These are phyloP conservation scores for Linum trigynum DNA, from an alignment of 345 rosid species.

Conservation along the genomic window DNA sequence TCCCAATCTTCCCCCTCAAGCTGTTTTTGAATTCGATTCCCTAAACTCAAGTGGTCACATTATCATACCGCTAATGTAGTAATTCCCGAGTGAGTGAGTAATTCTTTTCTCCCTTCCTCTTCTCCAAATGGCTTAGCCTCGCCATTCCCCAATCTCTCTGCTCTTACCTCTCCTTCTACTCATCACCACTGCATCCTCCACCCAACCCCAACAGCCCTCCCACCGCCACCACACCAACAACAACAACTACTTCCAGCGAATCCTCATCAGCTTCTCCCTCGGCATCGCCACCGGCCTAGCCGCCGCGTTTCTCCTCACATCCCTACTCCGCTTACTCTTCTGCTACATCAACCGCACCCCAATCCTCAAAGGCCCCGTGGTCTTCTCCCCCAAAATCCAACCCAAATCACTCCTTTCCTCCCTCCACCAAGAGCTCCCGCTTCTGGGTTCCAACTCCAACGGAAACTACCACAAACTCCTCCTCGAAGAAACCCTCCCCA, in stretches of 20 bases:
- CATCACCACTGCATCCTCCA: slow-evolving; percentile 28
- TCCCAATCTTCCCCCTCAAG: too few species aligned
- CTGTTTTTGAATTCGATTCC: too few species aligned
- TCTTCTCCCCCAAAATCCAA: slow-evolving; percentile 69
- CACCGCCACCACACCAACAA: slow-evolving; percentile 28
- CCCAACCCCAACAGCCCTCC: slow-evolving; percentile 30
- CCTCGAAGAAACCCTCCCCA: slow-evolving; percentile 64
- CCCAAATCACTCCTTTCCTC: slow-evolving; percentile 65
- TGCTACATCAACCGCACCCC: slow-evolving; percentile 68
- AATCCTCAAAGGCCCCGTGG: slow-evolving; percentile 84
- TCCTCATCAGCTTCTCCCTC: slow-evolving; percentile 41
- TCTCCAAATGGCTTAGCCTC: slow-evolving; percentile 14
- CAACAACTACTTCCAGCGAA: slow-evolving; percentile 34
- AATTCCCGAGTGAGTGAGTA: slow-evolving; percentile 22
- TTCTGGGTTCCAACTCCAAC: slow-evolving; percentile 67
- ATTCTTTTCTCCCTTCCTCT: slow-evolving; percentile 11
- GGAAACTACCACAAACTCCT: slow-evolving; percentile 66
- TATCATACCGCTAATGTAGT: too few species aligned
- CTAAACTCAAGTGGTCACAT: too few species aligned
- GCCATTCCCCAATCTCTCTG: slow-evolving; percentile 24
- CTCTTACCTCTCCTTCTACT: slow-evolving; percentile 26
- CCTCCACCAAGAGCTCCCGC: slow-evolving; percentile 48
- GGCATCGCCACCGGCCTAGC: slow-evolving; percentile 57
- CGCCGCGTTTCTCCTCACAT: slow-evolving; percentile 48
- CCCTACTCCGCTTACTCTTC: slow-evolving; percentile 38